These are phyloP conservation scores for Sporisorium graminicola DNA, from an alignment of 1,284 basidiomycete genomes.

Conservation along the genomic window DNA sequence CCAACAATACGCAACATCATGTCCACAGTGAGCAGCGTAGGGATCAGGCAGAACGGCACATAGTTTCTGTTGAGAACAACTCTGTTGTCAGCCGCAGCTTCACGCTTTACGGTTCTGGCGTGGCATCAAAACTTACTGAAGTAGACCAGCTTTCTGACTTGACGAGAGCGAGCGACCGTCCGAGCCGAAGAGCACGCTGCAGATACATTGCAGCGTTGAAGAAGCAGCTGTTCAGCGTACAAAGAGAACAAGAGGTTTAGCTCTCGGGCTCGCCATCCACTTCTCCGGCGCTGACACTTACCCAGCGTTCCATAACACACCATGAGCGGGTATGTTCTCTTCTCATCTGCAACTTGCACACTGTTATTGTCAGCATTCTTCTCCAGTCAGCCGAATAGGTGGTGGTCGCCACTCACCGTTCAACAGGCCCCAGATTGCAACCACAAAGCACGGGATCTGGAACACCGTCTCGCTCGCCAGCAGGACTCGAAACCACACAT, in stretches of 20 bases:
- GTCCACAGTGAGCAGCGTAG: conserved; percentile 34
- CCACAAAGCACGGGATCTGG: conserved; percentile 53
- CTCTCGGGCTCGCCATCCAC: background rate
- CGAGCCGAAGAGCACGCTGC: conserved; percentile 35
- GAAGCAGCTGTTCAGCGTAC: conserved; percentile 35
- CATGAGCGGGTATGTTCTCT: conserved; percentile 52
- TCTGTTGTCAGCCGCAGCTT: background rate
- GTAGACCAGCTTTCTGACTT: conserved; percentile 16
- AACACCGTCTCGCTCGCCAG: conserved; percentile 48
- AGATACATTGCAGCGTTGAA: conserved; percentile 51
- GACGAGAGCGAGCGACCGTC: conserved; percentile 26
- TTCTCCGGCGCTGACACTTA: conserved; percentile 4
- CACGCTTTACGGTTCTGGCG: background rate
- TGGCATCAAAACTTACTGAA: conserved; percentile 32
- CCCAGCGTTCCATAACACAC: conserved; percentile 51
- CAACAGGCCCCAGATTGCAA: conserved; percentile 37
- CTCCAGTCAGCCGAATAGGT: too few relatives aligned
- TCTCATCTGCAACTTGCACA: conserved; percentile 57
- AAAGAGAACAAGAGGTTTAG: background rate
- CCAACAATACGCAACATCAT: conserved; percentile 37
- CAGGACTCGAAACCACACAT: conserved; percentile 54
- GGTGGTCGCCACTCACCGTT: conserved; percentile 53
- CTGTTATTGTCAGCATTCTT: too few relatives aligned
- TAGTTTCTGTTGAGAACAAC: conserved; percentile 29
- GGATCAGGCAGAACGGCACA: conserved; percentile 43